Conservation (phyloP, 257 asterid genomes). For the Solanum bukasovii region DNA sequence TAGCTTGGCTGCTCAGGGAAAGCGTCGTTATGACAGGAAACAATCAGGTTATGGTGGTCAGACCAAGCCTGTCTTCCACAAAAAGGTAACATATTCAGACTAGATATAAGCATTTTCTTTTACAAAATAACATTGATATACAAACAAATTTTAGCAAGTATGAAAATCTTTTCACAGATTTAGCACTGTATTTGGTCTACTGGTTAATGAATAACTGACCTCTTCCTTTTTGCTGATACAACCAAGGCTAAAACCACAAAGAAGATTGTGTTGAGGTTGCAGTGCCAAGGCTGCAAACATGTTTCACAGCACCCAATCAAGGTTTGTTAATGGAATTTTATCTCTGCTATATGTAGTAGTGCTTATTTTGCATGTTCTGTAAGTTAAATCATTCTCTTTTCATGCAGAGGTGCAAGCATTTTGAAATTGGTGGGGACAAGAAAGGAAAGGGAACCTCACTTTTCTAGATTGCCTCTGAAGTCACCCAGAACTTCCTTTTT, state of each 20-base stretch:
- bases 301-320: constrained; percentile 1
- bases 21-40: constrained; percentile 4
- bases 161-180: neutral
- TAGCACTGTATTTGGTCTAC: neutral
- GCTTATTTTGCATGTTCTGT: neutral
- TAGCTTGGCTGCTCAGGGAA: constrained; percentile 5
- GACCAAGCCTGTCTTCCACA: constrained; percentile 2
- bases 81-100: neutral
- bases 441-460: constrained; percentile 2
- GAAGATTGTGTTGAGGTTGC: neutral
- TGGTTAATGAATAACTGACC: neutral
- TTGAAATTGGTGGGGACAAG: constrained; percentile 6
- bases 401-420: constrained; percentile 3
- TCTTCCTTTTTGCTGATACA: neutral
- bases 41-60: constrained; percentile 4
- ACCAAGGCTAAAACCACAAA: neutral
- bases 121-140: neutral
- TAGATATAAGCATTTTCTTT: neutral
- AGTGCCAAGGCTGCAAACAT: constrained; percentile 3
- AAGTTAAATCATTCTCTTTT: neutral
- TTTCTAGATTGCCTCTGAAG: neutral
- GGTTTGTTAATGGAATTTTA: neutral
- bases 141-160: neutral
- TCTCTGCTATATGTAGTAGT: neutral
- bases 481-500: neutral